Evolutionary conservation across 495 filamentous ascomycete species (phyloP), one percentile per base, ranked within the genome.

Genomic region (Glarea lozoyensis): DNA sequence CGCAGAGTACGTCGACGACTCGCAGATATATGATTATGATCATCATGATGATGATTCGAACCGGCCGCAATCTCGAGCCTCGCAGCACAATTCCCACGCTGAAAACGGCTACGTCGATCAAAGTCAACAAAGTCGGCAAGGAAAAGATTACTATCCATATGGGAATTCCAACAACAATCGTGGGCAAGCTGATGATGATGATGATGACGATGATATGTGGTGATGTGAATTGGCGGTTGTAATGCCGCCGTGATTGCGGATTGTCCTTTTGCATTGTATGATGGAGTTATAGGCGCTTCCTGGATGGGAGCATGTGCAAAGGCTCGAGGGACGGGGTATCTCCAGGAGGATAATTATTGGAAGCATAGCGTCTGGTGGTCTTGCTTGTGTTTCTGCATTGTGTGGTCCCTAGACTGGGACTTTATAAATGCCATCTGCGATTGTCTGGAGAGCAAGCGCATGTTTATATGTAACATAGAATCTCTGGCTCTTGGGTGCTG

Each of bases 1-100:
- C 23, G 69, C 69, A 32, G 64, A 61, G 48, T 69, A 70, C 51
- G 76, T 75, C 37, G 72, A 78, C 40, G 73, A 78, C 44, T 63
- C 66, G 37, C 69, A 76, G 45, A 71, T 73, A 57, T 77, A 76
- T 49, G 69, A 77, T 45, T 76, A 78, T 54, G 64, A 74, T 33
- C 59, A 67, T 37, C 66, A 49, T 24, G 48, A 69, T 36, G 65
- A 76, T 53, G 60, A 61, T 20, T 64, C 60, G 23, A 68, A 76
- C 42, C 69, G 70, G 39, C 60, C 70, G 30, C 66, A 78, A 42
- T 72, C 73, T 16, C 60, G 70, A 45, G 62, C 68, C 20, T 65
- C 65, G 40, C 72, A 76, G 50, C 65, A 73, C 50, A 65, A 75
- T 31, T 66, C 67, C 27, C n/a, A n/a, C n/a, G n/a, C n/a, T n/a